Evolutionary conservation across 192 early-diverging fungal genomes (phyloP), one percentile per base, ranked within the genome.

Genomic region (Coemansia sp.): DNA sequence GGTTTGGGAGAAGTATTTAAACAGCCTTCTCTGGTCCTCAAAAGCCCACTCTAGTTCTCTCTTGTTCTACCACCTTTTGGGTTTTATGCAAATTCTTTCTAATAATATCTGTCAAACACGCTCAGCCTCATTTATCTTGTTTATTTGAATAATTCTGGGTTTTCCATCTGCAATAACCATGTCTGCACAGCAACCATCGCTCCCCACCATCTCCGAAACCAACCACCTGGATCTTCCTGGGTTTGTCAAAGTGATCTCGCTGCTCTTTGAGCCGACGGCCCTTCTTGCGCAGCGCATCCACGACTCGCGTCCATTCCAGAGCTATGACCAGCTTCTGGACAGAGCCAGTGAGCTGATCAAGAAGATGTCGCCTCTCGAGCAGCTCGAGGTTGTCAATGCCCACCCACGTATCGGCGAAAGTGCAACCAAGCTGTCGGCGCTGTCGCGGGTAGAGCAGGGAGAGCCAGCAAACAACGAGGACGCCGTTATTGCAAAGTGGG

Each of bases 361-460:
- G 45, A 71, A 86, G 32, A 76, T 93, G 48, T 86, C 80, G 42
- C 62, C 85, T 0, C 72, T 85, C 41, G 91, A 94, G 74, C 87
- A 92, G 68, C 74, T 93, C 37, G 87, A 87, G 18, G 86, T 97
- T 11, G 88, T 97, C 68, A 95, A 95, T 74, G 94, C 94, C 3
- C 95, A 97, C 70, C 92, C 95, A 23, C 87, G 92, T 21, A 93
- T 97, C 67, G 95, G 95, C 63, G 91, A 89, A 47, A 85, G 76
- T 61, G 87, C 88, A 37, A 77, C 69, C 18, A 88, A 88, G 40
- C 84, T 93, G 40, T 93, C 92, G 7, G 87, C 87, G 12, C 69
- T 91, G 63, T 92, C 90, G 13, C 71, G 87, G 49, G 86, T 86
- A 52, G 92, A 93, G 65, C 92, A 93, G 75, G 79, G 85, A 15